phyloP scores from a whole-genome alignment of 169 alveolate genomes.

The Cryptosporidium felis region DNA sequence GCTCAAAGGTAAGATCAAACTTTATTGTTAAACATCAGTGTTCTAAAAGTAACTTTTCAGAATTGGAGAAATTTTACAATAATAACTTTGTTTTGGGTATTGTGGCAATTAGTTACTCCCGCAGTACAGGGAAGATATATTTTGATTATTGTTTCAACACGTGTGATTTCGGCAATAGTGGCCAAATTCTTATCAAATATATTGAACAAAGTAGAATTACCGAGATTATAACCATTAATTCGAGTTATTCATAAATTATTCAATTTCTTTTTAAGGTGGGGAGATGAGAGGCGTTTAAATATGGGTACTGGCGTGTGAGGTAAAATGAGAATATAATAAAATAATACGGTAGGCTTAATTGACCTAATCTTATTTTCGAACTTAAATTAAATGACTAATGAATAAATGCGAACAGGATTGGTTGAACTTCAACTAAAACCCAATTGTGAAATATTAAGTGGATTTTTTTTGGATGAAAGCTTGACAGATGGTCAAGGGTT shows the following conservation, averaged over 20 bases:
- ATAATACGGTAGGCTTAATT: too few species aligned
- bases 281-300: too few species aligned
- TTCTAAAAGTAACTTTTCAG: not conserved
- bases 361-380: too few species aligned
- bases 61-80: constrained; percentile 36
- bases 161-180: constrained; percentile 43
- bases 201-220: not conserved
- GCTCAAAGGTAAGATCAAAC: constrained; percentile 27
- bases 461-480: constrained; percentile 8
- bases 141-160: constrained; percentile 48
- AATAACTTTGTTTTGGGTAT: constrained; percentile 47
- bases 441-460: not conserved
- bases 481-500: not conserved
- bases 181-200: constrained; percentile 53
- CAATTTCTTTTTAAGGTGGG: too few species aligned
- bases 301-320: too few species aligned
- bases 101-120: constrained; percentile 67
- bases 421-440: not conserved
- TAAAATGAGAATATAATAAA: too few species aligned
- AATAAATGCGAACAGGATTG: constrained; percentile 5
- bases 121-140: constrained; percentile 53
- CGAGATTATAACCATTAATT: not conserved
- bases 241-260: too few species aligned
- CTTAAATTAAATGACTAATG: too few species aligned
- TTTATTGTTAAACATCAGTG: not conserved